Conservation (phyloP, 306 rosid genomes). For the Acmispon strigosus region DNA sequence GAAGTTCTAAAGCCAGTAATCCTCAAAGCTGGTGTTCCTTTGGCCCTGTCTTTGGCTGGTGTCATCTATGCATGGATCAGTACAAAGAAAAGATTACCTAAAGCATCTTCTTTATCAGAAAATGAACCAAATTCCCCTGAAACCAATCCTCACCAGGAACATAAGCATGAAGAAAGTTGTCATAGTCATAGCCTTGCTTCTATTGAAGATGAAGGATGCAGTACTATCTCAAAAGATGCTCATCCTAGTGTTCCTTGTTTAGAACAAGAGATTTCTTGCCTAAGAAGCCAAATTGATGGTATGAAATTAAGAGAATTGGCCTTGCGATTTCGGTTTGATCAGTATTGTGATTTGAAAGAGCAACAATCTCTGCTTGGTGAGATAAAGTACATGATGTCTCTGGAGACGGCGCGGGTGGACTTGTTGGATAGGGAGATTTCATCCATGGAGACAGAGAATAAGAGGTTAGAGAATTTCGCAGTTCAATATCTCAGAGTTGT, state of each 20-base stretch:
- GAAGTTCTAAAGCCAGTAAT: constrained; percentile 36
- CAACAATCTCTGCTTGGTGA: constrained; percentile 39
- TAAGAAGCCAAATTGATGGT: constrained; percentile 40
- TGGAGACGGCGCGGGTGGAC: constrained; percentile 37
- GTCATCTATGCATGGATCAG: constrained; percentile 37
- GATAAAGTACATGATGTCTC: constrained; percentile 31
- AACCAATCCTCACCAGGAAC: constrained; percentile 12
- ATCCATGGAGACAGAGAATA: constrained; percentile 36
- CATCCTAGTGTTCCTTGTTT: neutral
- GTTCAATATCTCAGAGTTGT: constrained; percentile 28
- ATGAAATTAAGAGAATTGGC: constrained; percentile 43
- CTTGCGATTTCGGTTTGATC: constrained; percentile 32
- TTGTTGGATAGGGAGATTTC: constrained; percentile 53
- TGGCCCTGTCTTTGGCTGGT: constrained; percentile 55
- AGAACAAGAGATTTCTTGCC: constrained; percentile 31
- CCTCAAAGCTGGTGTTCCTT: constrained; percentile 59
- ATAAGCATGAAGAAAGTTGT: constrained; percentile 26
- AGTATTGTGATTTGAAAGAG: constrained; percentile 50
- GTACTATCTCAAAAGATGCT: neutral
- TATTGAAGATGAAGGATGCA: constrained; percentile 20
- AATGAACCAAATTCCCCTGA: neutral
- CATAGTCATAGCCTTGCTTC: constrained; percentile 12
- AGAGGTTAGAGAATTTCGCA: constrained; percentile 31
- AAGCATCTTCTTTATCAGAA: neutral
- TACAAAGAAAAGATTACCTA: constrained; percentile 28